phyloP scores from a whole-genome alignment of 257 asterid genomes.

The Capsicum baccatum region DNA sequence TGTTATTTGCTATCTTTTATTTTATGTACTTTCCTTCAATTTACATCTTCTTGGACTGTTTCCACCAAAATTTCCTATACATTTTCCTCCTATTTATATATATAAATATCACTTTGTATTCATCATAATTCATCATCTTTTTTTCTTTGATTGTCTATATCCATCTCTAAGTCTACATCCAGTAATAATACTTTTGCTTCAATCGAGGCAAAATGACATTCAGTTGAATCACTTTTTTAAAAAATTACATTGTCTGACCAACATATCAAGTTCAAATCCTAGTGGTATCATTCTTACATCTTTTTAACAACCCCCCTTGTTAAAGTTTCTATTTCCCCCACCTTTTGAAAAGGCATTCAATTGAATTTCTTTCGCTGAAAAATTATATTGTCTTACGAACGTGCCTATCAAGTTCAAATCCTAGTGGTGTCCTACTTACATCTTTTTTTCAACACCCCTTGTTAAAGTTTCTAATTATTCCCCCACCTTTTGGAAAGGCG shows the following conservation, averaged over 20 bases:
- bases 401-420: not conserved
- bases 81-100: not conserved
- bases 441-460: not conserved
- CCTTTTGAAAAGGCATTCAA: not conserved
- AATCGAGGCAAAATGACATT: not conserved
- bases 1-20: slow-evolving; percentile 6
- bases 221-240: not conserved
- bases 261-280: not conserved
- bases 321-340: not conserved
- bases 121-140: not conserved
- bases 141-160: not conserved
- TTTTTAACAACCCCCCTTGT: not conserved
- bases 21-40: slow-evolving; percentile 24
- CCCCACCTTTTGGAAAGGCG: not conserved
- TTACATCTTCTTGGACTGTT: slow-evolving; percentile 29
- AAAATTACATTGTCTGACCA: not conserved
- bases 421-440: not conserved
- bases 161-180: not conserved
- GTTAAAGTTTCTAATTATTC: not conserved
- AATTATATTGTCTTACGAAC: not conserved
- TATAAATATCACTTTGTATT: slow-evolving; percentile 17
- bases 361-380: not conserved
- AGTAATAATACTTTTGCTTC: not conserved
- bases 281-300: not conserved
- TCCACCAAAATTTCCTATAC: slow-evolving; percentile 37